Conservation (phyloP, 2,329 filamentous ascomycete species). For the Colletotrichum tabaci region DNA sequence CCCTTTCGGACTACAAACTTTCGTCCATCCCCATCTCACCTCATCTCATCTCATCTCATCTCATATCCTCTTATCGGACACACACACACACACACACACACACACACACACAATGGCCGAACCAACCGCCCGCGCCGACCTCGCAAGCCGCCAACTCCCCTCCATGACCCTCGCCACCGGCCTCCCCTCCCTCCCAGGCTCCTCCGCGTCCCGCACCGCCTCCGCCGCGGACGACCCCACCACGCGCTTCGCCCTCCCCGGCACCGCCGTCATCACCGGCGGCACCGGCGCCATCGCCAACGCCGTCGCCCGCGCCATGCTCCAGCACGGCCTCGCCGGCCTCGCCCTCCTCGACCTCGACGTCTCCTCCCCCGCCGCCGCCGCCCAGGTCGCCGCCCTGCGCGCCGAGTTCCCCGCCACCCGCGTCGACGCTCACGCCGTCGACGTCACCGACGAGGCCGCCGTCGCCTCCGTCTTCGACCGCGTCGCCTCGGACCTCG, state of each 20-base stretch:
- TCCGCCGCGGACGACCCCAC: constrained; percentile 16
- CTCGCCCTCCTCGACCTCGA: constrained; percentile 74
- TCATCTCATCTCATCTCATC: not conserved
- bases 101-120: constrained; percentile 19
- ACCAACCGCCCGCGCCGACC: constrained; percentile 36
- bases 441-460: constrained; percentile 70
- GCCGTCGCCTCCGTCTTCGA: constrained; percentile 71
- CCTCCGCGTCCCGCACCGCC: constrained; percentile 25
- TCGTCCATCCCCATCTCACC: not conserved
- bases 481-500: constrained; percentile 77
- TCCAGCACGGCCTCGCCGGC: constrained; percentile 76
- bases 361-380: constrained; percentile 54
- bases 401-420: constrained; percentile 67
- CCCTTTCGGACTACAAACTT: too few species aligned
- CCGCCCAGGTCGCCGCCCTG: constrained; percentile 58
- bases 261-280: constrained; percentile 69
- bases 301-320: constrained; percentile 76
- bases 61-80: not conserved
- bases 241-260: constrained; percentile 51
- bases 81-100: not conserved
- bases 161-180: constrained; percentile 46
- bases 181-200: constrained; percentile 30
- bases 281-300: constrained; percentile 76
- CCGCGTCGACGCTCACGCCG: constrained; percentile 64
- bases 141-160: constrained; percentile 47